Evolutionary conservation across 2,329 filamentous ascomycete species (phyloP).

Genomic region (Chalara sp.): DNA sequence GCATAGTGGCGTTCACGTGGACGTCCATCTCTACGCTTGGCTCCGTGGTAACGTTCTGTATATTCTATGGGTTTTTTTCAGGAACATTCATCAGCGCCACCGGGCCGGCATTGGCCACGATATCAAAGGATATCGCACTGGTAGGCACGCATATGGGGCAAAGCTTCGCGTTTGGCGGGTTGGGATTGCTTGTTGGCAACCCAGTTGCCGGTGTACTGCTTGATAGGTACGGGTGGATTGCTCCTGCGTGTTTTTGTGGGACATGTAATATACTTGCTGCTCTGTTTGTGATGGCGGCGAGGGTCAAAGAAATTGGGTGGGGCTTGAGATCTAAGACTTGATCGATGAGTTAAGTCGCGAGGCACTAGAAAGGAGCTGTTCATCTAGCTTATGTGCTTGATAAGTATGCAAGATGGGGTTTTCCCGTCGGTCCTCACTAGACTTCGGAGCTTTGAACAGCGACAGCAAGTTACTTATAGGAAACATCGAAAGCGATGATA

Average conservation of each 20-base stretch:
- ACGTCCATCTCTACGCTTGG: slow-evolving; percentile 41
- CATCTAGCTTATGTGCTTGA: too few species aligned
- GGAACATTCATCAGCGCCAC: slow-evolving; percentile 48
- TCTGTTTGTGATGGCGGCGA: neutral
- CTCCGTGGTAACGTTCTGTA: slow-evolving; percentile 53
- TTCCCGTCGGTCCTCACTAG: too few species aligned
- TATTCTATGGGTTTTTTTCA: slow-evolving; percentile 62
- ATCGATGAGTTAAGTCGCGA: too few species aligned
- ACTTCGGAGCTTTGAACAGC: too few species aligned
- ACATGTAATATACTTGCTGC: slow-evolving; percentile 38
- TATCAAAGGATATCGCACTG: slow-evolving; percentile 34
- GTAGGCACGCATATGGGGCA: slow-evolving; percentile 48
- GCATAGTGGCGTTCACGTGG: slow-evolving; percentile 44
- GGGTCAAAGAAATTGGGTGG: too few species aligned
- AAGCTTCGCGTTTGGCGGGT: slow-evolving; percentile 39
- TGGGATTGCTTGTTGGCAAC: slow-evolving; percentile 28
- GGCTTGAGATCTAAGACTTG: too few species aligned
- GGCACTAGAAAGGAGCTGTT: too few species aligned
- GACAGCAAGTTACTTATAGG: too few species aligned
- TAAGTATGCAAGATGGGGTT: too few species aligned
- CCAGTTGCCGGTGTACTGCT: slow-evolving; percentile 33
- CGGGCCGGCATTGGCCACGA: slow-evolving; percentile 8
- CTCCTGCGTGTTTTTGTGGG: slow-evolving; percentile 48
- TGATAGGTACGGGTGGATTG: slow-evolving; percentile 46
- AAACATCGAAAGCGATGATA: too few species aligned